These are phyloP conservation scores for Xylaria venustula DNA, from an alignment of 495 filamentous ascomycete species.

Conservation along the genomic window DNA sequence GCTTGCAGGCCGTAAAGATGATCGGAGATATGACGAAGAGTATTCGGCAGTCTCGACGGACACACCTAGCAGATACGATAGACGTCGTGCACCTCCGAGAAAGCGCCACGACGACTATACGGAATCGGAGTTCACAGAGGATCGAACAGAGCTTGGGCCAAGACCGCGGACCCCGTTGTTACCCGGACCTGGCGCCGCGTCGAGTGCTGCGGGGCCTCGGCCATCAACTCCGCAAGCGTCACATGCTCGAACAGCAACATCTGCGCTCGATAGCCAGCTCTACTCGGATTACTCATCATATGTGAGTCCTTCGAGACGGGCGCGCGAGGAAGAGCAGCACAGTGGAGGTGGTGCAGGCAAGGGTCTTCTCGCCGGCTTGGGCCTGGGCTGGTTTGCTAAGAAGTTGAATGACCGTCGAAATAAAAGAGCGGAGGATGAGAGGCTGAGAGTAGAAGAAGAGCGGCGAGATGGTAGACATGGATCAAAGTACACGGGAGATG, in stretches of 20 bases:
- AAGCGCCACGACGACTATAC: conserved; percentile 33
- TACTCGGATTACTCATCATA: conserved; percentile 54
- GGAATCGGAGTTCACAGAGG: conserved; percentile 50
- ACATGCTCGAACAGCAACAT: conserved; percentile 32
- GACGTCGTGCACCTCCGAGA: conserved; percentile 31
- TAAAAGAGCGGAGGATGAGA: conserved; percentile 65
- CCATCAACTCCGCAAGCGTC: conserved; percentile 42
- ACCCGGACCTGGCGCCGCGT: conserved; percentile 36
- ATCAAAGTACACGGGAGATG: conserved; percentile 58
- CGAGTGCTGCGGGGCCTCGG: conserved; percentile 35
- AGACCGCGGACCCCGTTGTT: conserved; percentile 38
- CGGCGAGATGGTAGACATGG: conserved; percentile 39
- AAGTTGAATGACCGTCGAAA: conserved; percentile 61
- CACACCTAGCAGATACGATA: conserved; percentile 45
- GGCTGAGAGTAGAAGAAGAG: conserved; percentile 52
- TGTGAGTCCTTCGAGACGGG: conserved; percentile 44
- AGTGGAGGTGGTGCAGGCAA: conserved; percentile 54
- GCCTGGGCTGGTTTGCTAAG: conserved; percentile 63
- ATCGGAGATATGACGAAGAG: conserved; percentile 57
- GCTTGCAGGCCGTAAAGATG: conserved; percentile 58
- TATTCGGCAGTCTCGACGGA: conserved; percentile 55
- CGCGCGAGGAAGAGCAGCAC: conserved; percentile 28
- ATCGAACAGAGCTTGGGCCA: conserved; percentile 36
- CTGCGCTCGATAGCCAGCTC: conserved; percentile 40
- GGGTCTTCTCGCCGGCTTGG: conserved; percentile 64